Conservation (phyloP, 1,284 basidiomycete genomes). For the Leccinum angustisporum region DNA sequence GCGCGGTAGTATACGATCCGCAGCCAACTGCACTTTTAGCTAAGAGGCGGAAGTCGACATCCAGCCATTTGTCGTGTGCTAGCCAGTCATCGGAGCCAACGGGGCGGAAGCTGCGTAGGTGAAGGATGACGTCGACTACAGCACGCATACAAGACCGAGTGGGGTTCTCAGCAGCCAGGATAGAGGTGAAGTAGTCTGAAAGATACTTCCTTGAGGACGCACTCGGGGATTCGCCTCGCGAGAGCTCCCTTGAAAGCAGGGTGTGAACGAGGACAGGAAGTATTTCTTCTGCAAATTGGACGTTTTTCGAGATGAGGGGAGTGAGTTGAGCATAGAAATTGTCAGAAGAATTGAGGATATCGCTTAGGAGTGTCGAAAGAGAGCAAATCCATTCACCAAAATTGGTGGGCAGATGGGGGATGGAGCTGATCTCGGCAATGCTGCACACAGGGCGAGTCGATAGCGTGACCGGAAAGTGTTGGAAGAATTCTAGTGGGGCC, state of each 20-base stretch:
- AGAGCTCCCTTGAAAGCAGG: constrained; percentile 49
- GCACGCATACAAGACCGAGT: constrained; percentile 53
- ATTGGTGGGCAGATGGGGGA: constrained; percentile 43
- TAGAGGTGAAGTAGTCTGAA: constrained; percentile 62
- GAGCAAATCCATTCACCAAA: constrained; percentile 68
- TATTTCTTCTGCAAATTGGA: constrained; percentile 61
- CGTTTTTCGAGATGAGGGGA: constrained; percentile 55
- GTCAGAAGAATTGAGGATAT: constrained; percentile 53
- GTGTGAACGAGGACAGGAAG: constrained; percentile 79
- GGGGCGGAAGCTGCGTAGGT: constrained; percentile 71
- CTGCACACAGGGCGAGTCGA: constrained; percentile 30
- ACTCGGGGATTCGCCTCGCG: constrained; percentile 2
- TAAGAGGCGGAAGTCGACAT: constrained; percentile 74
- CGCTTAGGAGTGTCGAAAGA: constrained; percentile 61
- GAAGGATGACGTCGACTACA: constrained; percentile 78
- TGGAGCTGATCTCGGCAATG: constrained; percentile 41
- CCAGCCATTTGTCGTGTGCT: constrained; percentile 80
- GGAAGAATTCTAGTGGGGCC: constrained; percentile 54
- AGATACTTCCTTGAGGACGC: constrained; percentile 35
- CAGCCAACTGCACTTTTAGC: constrained; percentile 74
- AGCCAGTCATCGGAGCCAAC: constrained; percentile 50
- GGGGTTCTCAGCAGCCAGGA: constrained; percentile 49
- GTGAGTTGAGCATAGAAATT: constrained; percentile 70
- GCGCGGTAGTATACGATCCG: constrained; percentile 83
- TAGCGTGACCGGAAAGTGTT: constrained; percentile 41